These are phyloP conservation scores for Hevea brasiliensis DNA, from an alignment of 345 rosid genomes.

Conservation along the genomic window DNA sequence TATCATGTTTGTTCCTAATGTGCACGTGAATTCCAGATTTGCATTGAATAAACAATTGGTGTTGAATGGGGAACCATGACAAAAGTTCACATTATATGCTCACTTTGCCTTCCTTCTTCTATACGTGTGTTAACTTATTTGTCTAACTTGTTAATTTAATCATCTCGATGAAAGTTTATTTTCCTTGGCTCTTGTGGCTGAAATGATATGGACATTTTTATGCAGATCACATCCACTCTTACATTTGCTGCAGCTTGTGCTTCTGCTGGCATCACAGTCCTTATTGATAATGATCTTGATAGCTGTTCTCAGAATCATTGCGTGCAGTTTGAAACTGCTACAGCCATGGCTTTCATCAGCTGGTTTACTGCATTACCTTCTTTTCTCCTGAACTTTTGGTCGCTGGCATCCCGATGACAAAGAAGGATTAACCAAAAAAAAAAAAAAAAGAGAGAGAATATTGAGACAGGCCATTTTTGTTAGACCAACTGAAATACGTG, in stretches of 20 bases:
- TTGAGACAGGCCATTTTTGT: constrained; percentile 5
- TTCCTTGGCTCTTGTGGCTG: background rate
- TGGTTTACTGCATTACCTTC: constrained; percentile 66
- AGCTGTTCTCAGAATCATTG: constrained; percentile 59
- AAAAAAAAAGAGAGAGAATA: background rate
- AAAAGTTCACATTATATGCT: background rate
- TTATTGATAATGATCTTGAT: constrained; percentile 66
- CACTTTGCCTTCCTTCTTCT: background rate
- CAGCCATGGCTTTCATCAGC: constrained; percentile 74
- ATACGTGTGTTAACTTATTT: background rate
- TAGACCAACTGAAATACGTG: background rate
- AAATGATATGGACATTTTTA: background rate
- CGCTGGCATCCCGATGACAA: constrained; percentile 54
- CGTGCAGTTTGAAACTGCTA: constrained; percentile 68
- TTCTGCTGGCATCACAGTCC: constrained; percentile 79
- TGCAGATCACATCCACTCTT: constrained; percentile 74
- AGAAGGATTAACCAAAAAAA: background rate
- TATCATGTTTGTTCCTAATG: background rate
- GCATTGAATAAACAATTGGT: background rate
- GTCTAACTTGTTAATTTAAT: background rate
- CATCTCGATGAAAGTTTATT: background rate
- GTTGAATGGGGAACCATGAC: background rate
- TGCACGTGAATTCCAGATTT: background rate
- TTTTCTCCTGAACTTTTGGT: constrained; percentile 74
- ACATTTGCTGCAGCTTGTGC: constrained; percentile 81